Base-by-base conservation (phyloP, 169 alveolate species). In the Miamiensis avidus region DNA sequence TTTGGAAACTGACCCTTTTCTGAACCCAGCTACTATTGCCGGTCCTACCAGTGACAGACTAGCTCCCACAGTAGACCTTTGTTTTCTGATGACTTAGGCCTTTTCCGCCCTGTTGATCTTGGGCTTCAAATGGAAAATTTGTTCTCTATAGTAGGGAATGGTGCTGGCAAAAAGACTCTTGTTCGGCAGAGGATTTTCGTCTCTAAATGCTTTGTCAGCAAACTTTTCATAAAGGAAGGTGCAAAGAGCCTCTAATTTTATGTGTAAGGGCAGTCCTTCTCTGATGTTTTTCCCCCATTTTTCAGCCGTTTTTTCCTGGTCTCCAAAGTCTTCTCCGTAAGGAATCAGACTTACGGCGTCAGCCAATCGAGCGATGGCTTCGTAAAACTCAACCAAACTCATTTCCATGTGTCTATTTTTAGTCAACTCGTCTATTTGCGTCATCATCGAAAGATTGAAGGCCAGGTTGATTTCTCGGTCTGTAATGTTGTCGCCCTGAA, bases 371-470 rank as follows among this genome's bases (percentile, higher is more conserved):
- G 91, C 92, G 31, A 92, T 1, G 29, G 94, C 94, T 81, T 92
- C 96, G 16, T 90, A 74, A 86, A 92, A 92, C 74, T 92, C 96
- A n/a, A 86, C 89, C 26, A 88, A 88, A 27, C 77, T 31, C 96
- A 92, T 92, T 75, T 92, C 83, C 33, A 85, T 34, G n/a, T 85
- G 94, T 34, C 93, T 84, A 32, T 84, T 88, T 25, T 76, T 65
- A 30, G 81, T 88, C 29, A 92, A 30, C 81, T 92, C 96, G 86
- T 92, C 93, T 11, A 85, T 91, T 78, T 92, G 75, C 20, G 92
- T 88, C 96, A 92, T 92, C 81, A 92, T 92, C 25, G 69, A 31
- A 75, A 31, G 69, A 16, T 75, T 75, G 33, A 75, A 75, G 34
- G 33, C 31, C 33, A 31, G 33, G 27, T 75, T 75, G 4, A 75